Base-by-base conservation (phyloP, 163 green algal species). In the Dunaliella salina region DNA sequence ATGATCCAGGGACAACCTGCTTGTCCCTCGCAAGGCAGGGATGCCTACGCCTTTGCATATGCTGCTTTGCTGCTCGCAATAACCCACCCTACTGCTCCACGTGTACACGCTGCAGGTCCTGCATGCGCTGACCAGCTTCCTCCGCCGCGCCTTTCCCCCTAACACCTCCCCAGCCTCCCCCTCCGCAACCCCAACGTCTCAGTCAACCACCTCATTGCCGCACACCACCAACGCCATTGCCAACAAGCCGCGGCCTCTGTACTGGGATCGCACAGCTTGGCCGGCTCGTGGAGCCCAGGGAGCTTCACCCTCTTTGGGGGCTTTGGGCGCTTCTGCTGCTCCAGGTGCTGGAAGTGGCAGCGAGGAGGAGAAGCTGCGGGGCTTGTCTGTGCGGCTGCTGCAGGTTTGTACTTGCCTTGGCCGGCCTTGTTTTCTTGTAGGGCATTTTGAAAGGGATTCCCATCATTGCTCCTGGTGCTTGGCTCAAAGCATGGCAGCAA, bases 361-460 rank as follows among this genome's bases (percentile, higher is more conserved):
- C 40, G 40, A 50, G 40, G 40, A 50, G 40, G 4, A 50, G 40
- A 75, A 75, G 63, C 63, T 75, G 80, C 75, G 30, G 3, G 71
- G 30, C 82, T 35, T 83, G 40, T 78, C 45, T 15, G 5, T 33
- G 78, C 84, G 35, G 84, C 85, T 83, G 82, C 59, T 91, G 84
- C 80, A 33, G 5, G 86, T 90, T 75, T 86, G 83, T 81, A 5
- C 29, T 11, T n/a, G 33, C 26, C 83, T 86, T 46, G 83, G 57
- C 83, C 4, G 83, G 81, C 50, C 35, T 78, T 78, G 45, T 3
- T 29, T 32, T 72, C 80, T 1, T 18, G n/a, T n/a, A n/a, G n/a
- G n/a, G n/a, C n/a, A n/a, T n/a, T n/a, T n/a, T n/a, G n/a, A n/a
- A n/a, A n/a, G n/a, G n/a, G n/a, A n/a, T n/a, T n/a, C n/a, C n/a